Evolutionary conservation across 805 yeast species (phyloP).

Genomic region (Candida multigemmis): DNA sequence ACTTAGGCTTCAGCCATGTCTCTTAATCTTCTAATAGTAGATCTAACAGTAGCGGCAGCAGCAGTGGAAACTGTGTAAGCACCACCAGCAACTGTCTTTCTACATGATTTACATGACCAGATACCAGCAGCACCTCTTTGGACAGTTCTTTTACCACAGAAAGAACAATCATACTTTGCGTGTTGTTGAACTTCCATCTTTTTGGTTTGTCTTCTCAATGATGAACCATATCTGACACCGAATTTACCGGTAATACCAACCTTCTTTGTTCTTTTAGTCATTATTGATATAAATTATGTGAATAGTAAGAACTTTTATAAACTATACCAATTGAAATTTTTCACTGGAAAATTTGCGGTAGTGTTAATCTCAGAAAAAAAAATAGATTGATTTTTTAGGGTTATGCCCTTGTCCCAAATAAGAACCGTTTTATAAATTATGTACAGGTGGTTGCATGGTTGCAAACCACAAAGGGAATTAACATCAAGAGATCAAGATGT

Average conservation of each 20-base stretch:
- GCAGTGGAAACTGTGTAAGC: conserved; percentile 99
- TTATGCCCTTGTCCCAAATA: too few species aligned
- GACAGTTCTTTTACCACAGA: conserved; percentile 99
- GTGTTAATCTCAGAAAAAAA: too few species aligned
- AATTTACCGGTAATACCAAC: conserved; percentile 99
- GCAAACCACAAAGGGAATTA: too few species aligned
- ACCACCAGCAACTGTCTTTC: conserved; percentile 99
- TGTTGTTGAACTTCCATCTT: conserved; percentile 98
- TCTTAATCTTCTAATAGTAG: conserved; percentile 99
- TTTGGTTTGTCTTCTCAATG: conserved; percentile 99
- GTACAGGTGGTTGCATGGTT: too few species aligned
- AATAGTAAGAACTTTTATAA: too few species aligned
- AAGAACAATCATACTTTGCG: conserved; percentile 97
- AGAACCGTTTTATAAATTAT: too few species aligned
- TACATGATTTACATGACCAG: conserved; percentile 96
- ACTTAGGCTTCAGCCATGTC: conserved; percentile 98
- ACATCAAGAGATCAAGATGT: too few species aligned
- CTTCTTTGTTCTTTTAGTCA: conserved; percentile 99
- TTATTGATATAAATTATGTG: too few species aligned
- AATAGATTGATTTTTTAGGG: too few species aligned
- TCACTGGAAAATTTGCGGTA: too few species aligned
- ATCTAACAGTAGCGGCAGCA: conserved; percentile 99
- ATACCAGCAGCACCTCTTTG: conserved; percentile 98
- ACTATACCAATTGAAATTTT: too few species aligned
- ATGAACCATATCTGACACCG: conserved; percentile 99